A percentile compares a stretch with the other conserved stretches of the same genome.
Evolutionary conservation across 805 yeast species (phyloP).

Genomic region (Priceomyces carsonii): DNA sequence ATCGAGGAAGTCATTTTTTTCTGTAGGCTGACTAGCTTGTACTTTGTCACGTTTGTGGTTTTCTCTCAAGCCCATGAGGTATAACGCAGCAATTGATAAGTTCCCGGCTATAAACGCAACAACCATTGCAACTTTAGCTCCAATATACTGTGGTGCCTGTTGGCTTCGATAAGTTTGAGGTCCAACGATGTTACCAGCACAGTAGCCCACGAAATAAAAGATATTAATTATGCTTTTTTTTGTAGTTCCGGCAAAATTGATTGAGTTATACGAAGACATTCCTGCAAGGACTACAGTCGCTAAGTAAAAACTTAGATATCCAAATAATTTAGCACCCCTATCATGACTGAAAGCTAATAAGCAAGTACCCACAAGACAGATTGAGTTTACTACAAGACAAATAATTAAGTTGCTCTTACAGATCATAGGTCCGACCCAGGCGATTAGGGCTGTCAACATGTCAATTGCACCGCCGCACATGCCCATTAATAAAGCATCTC

Average conservation of each 20-base stretch:
- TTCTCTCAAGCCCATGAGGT: slow-evolving; percentile 14
- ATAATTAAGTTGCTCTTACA: slow-evolving; percentile 26
- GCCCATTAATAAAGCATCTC: slow-evolving; percentile 28
- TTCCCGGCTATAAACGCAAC: slow-evolving; percentile 11
- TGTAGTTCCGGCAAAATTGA: slow-evolving; percentile 25
- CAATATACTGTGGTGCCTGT: slow-evolving; percentile 46
- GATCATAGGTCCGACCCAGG: slow-evolving; percentile 19
- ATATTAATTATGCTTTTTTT: slow-evolving; percentile 26
- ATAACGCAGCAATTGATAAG: not conserved
- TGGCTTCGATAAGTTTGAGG: slow-evolving; percentile 48
- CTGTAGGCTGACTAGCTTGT: slow-evolving; percentile 14
- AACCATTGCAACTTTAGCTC: slow-evolving; percentile 45
- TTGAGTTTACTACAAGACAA: slow-evolving; percentile 22
- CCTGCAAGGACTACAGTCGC: slow-evolving; percentile 19
- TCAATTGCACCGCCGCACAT: slow-evolving; percentile 42
- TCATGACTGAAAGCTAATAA: slow-evolving; percentile 24
- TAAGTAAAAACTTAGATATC: slow-evolving; percentile 14
- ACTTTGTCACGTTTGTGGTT: slow-evolving; percentile 38
- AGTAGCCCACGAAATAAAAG: slow-evolving; percentile 26
- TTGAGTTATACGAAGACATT: slow-evolving; percentile 17
- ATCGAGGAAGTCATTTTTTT: slow-evolving; percentile 51
- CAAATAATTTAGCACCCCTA: slow-evolving; percentile 21
- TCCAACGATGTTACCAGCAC: slow-evolving; percentile 57
- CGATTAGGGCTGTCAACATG: too few relatives aligned
- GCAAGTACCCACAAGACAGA: slow-evolving; percentile 26